Evolutionary conservation across 306 rosid genomes (phyloP), one percentile per base, ranked within the genome.

Genomic region (Lathyrus aphaca): DNA sequence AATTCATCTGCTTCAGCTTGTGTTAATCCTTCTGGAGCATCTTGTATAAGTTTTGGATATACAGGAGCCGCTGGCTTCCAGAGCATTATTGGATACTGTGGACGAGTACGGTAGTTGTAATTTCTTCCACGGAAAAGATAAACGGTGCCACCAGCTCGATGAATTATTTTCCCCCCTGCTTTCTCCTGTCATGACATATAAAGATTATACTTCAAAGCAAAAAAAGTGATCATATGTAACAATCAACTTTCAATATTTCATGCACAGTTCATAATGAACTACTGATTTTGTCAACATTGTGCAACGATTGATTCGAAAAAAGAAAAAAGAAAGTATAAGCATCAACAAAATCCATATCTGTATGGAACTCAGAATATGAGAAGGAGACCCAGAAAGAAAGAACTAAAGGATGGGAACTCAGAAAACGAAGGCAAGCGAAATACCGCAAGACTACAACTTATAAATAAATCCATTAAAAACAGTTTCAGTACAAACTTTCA

Each of bases 41-140:
- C 97, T 66, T 87, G 97, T 76, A 94, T 90, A 74, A 94, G 97
- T 80, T 94, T 94, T 23, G 98, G 98, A 77, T 94, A 83, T 65
- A 83, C 84, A 2, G 99, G 99, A 46, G 99, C 82, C 15, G 99
- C 97, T 65, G 99, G 99, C 79, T 91, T 94, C 99, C 99, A 94
- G 60, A 94, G 90, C 99, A 94, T 94, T 80, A 91, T 77, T 10
- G 97, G 99, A 81, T 87, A 94, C 78, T 85, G 96, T 3, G 99
- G 97, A 64, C 90, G 97, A 49, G 90, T 80, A 17, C 81, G 87
- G 69, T 87, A 84, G 82, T 83, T 80, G 83, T 91, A 94, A 72
- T 94, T 90, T 83, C 99, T 94, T 10, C 99, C 99, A 44, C 96
- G 85, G 71, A 82, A 94, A 77, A 90, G 90, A 80, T 94, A 94